Evolutionary conservation across 768 basidiomycete species (phyloP), one percentile per base, ranked within the genome.

Genomic region (Russula compacta): DNA sequence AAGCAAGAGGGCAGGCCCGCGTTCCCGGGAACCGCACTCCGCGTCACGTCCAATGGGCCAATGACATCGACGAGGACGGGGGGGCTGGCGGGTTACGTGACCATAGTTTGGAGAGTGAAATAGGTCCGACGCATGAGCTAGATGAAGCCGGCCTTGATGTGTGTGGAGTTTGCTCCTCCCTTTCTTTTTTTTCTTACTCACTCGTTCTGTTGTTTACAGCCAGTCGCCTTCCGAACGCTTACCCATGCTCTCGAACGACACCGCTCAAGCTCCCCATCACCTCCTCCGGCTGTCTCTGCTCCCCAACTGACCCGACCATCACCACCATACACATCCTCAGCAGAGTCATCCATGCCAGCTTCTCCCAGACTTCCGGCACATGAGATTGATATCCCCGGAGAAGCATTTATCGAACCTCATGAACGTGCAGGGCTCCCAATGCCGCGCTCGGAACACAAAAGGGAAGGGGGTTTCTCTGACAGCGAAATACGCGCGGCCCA

Each of bases 361-460:
- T 47, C 59, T 36, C 67, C 38, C 19, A 56, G 46, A 10, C 33
- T 32, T 29, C 33, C n/a, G 14, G 12, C 35, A 19, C 52, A 12
- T 47, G 49, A 46, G 8, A 60, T 50, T 66, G 66, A 74, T 15
- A 72, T 82, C 4, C 81, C 81, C 0, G 83, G 80, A 42, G 77
- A 78, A 42, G 76, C 74, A 51, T 86, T 78, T 68, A 84, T 89
- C 66, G 82, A 81, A 56, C 79, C 81, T 0, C 70, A 78, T 51
- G 89, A 91, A 70, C 80, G 77, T 51, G 83, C 82, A 42, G 88
- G 88, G 0, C 70, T 91, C 32, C 83, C 83, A 0, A 76, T 78
- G 12, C 68, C 71, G 7, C 73, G 76, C 47, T 70, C 72, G 24
- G 64, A 72, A 36, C 70, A 71, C 2, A 29, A 24, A 32, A 7